Evolutionary conservation across 441 rosid genomes (phyloP).

Genomic region (Bruguiera hainesii): DNA sequence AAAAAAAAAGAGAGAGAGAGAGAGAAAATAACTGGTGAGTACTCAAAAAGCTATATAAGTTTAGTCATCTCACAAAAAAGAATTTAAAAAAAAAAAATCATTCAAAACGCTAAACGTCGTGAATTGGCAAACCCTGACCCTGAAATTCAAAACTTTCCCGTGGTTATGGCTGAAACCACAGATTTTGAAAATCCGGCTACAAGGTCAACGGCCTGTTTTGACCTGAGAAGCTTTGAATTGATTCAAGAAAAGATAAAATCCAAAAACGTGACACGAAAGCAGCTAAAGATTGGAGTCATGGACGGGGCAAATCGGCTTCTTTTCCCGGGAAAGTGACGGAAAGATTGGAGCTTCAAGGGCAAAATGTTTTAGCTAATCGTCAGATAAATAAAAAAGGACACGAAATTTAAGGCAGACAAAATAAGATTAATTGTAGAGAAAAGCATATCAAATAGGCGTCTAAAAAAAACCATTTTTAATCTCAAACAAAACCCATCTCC

Average conservation of each 20-base stretch:
- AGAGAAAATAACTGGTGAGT: slow-evolving; percentile 5
- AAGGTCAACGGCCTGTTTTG: slow-evolving; percentile 29
- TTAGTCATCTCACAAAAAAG: slow-evolving; percentile 1
- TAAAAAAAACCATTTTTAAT: not conserved
- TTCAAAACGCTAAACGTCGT: slow-evolving; percentile 7
- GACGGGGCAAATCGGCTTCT: not conserved
- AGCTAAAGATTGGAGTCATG: not conserved
- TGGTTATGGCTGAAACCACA: not conserved
- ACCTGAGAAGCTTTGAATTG: slow-evolving; percentile 6
- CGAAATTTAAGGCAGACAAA: not conserved
- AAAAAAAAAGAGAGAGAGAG: not conserved
- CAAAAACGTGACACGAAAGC: not conserved
- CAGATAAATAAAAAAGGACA: not conserved
- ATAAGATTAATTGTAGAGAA: not conserved
- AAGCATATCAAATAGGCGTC: not conserved
- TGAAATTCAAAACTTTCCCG: slow-evolving; percentile 3
- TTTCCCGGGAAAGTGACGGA: slow-evolving; percentile 15
- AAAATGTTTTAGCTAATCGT: not conserved
- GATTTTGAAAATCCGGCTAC: not conserved
- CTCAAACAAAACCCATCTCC: not conserved
- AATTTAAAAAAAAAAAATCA: not conserved
- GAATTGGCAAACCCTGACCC: slow-evolving; percentile 21
- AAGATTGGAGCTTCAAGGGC: not conserved
- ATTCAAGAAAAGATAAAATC: slow-evolving; percentile 12
- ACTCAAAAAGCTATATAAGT: not conserved